These are phyloP conservation scores for Aspergillus bridgeri DNA, from an alignment of 495 filamentous ascomycete genomes.

Conservation along the genomic window DNA sequence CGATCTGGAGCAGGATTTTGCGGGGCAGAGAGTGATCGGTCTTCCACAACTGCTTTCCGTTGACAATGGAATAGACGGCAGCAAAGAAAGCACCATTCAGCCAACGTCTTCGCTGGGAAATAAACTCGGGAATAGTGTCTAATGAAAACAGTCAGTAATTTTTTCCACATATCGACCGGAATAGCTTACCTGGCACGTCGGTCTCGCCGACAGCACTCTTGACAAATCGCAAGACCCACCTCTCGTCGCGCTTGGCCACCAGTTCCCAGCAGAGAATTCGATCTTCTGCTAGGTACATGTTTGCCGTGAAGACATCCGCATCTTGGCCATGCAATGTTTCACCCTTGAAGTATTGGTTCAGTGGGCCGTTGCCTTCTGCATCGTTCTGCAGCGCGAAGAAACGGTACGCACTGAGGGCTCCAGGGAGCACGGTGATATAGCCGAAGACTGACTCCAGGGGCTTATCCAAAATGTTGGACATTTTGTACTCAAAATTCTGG, in stretches of 20 bases:
- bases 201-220: conserved; percentile 94
- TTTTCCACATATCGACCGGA: too few relatives aligned
- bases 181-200: conserved; percentile 79
- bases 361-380: conserved; percentile 86
- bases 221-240: conserved; percentile 98
- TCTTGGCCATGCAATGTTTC: conserved; percentile 96
- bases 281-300: conserved; percentile 99
- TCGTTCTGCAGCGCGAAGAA: conserved; percentile 98
- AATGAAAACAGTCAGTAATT: not conserved
- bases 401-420: conserved; percentile 90
- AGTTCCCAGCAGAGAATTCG: conserved; percentile 99
- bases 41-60: conserved; percentile 87
- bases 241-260: conserved; percentile 89
- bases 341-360: conserved; percentile 99
- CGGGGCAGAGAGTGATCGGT: conserved; percentile 89
- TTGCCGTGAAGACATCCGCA: conserved; percentile 97
- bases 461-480: conserved; percentile 99
- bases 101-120: conserved; percentile 94
- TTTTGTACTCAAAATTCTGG: conserved; percentile 99
- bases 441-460: conserved; percentile 96
- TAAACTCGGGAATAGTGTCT: conserved; percentile 73
- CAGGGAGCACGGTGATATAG: conserved; percentile 95
- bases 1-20: conserved; percentile 90
- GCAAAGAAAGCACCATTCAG: conserved; percentile 99
- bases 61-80: conserved; percentile 93